Base-by-base conservation (phyloP, 2,329 filamentous ascomycete genomes). In the Fusarium beomiforme region DNA sequence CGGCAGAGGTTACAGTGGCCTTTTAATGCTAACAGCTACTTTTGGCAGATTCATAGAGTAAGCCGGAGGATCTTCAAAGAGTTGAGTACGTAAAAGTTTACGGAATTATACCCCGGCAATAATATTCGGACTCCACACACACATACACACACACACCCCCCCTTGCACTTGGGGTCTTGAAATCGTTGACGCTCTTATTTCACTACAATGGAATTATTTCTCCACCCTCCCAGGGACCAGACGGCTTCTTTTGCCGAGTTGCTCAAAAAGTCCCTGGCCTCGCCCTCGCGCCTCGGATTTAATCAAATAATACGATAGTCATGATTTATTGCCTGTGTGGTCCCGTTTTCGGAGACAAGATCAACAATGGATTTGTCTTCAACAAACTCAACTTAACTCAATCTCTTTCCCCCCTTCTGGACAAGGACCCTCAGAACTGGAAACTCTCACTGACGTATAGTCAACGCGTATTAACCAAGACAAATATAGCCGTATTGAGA, bases 41-140 rank as follows among this genome's bases (percentile, higher is more conserved):
- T 64, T 41, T 21, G 42, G 31, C n/a, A 47, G 29, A 37, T 47
- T 36, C 39, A 31, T 24, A 37, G 23, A 63, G 36, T 36, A 34
- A 53, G 31, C 37, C 24, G 59, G 24, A 26, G 47, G 47, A 17
- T 51, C 23, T n/a, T 51, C 33, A 24, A 37, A 19, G 21, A 47
- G 24, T 16, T 17, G 29, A 60, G 64, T 68, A 57, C 57, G 58
- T 68, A 68, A 68, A 56, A 56, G 34, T 21, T 21, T 14, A 69
- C 74, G 74, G 74, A 69, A 58, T 67, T 75, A 71, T 56, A 57
- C 70, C 41, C 61, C 69, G 72, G 69, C 54, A 76, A 72, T 75
- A 72, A 75, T 64, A 47, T 54, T 31, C 24, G 17, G 54, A 68
- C 63, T 70, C 72, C 73, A 73, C 72, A 64, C 57, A n/a, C 64